Conservation (phyloP, 2,329 filamentous ascomycete species). For the Coniella vitis region DNA sequence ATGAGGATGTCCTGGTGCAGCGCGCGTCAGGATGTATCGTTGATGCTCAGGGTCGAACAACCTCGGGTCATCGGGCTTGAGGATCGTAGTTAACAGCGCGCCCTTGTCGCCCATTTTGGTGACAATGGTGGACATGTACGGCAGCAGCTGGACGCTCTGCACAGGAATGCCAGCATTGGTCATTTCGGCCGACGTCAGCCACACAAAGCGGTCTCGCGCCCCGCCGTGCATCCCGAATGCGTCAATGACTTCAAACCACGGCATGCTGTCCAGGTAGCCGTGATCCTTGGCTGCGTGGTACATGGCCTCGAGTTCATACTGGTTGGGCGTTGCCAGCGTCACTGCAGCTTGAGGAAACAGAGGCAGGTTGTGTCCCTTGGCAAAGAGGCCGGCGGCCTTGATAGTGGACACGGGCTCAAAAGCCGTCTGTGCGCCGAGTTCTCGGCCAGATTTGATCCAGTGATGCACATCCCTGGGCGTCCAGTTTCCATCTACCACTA, state of each 20-base stretch:
- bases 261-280: constrained; percentile 57
- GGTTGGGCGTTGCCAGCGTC: constrained; percentile 75
- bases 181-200: constrained; percentile 58
- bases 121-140: constrained; percentile 77
- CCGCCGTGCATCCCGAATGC: constrained; percentile 67
- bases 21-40: constrained; percentile 65
- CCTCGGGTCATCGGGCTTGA: constrained; percentile 60
- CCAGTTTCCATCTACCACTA: constrained; percentile 89
- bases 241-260: constrained; percentile 79
- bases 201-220: constrained; percentile 64
- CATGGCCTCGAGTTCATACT: constrained; percentile 74
- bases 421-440: constrained; percentile 53
- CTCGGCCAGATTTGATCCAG: constrained; percentile 59
- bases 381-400: constrained; percentile 69
- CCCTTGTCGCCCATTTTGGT: constrained; percentile 76
- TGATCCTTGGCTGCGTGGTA: constrained; percentile 60
- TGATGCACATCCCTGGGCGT: constrained; percentile 54
- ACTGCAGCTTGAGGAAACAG: constrained; percentile 58
- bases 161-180: constrained; percentile 79
- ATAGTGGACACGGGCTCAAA: constrained; percentile 85
- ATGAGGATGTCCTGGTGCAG: constrained; percentile 41
- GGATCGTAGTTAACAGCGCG: constrained; percentile 66
- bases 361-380: constrained; percentile 32
- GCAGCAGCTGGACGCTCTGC: constrained; percentile 75
- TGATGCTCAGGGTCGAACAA: constrained; percentile 56